phyloP scores from a whole-genome alignment of 2,329 filamentous ascomycete genomes.

The Nakataea oryzae region DNA sequence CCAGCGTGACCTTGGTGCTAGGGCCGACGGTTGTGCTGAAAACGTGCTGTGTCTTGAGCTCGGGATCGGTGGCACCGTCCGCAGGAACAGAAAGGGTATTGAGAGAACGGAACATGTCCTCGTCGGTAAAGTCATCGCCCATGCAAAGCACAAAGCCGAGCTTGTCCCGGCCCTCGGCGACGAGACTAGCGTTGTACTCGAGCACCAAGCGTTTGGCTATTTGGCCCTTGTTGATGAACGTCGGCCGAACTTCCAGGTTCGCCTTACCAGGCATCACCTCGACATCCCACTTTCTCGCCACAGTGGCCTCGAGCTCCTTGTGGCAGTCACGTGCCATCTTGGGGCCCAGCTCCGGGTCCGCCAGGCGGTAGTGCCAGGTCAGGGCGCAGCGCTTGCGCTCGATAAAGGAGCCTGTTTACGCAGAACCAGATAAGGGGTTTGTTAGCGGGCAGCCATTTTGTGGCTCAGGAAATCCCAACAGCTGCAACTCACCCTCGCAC shows the following conservation, averaged over 20 bases:
- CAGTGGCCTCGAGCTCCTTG: constrained; percentile 66
- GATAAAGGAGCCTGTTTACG: constrained; percentile 64
- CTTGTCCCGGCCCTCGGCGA: constrained; percentile 7
- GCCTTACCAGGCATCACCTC: constrained; percentile 97
- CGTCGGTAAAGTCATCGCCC: constrained; percentile 94
- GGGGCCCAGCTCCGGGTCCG: constrained; percentile 73
- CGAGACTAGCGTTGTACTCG: constrained; percentile 49
- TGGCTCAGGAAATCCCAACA: not conserved
- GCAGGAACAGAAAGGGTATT: constrained; percentile 36
- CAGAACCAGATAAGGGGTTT: constrained; percentile 7
- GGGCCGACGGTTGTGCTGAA: constrained; percentile 90
- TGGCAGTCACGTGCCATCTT: constrained; percentile 76
- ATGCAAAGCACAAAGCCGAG: constrained; percentile 71
- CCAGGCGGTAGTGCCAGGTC: constrained; percentile 94
- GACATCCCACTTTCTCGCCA: constrained; percentile 74
- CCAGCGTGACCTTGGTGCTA: constrained; percentile 83
- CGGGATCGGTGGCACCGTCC: constrained; percentile 29
- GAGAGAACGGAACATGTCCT: constrained; percentile 89
- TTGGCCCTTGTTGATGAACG: constrained; percentile 96
- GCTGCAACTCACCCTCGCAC: constrained; percentile 55
- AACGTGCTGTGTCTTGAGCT: constrained; percentile 53
- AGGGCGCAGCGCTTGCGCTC: constrained; percentile 89
- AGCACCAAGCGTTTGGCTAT: constrained; percentile 77
- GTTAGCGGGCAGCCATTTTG: not conserved
- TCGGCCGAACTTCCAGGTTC: constrained; percentile 92